phyloP scores from a whole-genome alignment of 208 protist species.

The Novymonas esmeraldas region DNA sequence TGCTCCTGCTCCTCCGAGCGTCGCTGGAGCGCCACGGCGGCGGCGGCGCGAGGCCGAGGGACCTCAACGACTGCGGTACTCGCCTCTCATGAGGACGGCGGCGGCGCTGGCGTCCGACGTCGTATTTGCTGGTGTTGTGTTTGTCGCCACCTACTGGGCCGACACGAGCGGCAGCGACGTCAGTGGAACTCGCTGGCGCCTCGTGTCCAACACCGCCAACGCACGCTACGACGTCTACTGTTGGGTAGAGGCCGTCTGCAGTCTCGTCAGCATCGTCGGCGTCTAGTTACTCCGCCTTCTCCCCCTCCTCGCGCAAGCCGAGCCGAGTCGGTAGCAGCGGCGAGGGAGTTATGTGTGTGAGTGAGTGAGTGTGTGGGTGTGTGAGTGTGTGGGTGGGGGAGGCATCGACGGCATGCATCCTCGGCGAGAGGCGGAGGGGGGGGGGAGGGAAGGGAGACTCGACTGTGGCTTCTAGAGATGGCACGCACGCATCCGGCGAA shows the following conservation, averaged over 20 bases:
- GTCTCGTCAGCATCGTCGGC: neutral
- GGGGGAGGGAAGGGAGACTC: too few species aligned
- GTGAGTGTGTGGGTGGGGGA: too few species aligned
- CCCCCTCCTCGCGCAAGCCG: neutral
- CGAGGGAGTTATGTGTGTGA: too few species aligned
- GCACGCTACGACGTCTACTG: conserved; percentile 25
- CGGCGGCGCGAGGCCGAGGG: neutral
- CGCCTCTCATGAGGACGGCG: conserved; percentile 1
- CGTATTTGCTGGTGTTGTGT: conserved; percentile 11
- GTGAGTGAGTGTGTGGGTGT: too few species aligned
- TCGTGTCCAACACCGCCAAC: conserved; percentile 16
- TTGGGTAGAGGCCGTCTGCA: conserved; percentile 19
- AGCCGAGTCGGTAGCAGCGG: too few species aligned
- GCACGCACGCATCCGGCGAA: too few species aligned
- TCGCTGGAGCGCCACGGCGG: neutral
- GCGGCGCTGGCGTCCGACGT: conserved; percentile 12
- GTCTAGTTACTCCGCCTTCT: neutral
- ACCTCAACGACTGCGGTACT: conserved; percentile 5
- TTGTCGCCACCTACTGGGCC: conserved; percentile 14
- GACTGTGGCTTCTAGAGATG: too few species aligned
- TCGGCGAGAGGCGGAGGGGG: too few species aligned
- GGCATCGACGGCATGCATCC: too few species aligned
- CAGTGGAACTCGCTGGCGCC: neutral
- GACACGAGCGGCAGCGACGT: neutral
- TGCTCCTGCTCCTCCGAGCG: neutral